phyloP scores from a whole-genome alignment of 1,284 basidiomycete genomes.

The Ustilago vetiveriae region DNA sequence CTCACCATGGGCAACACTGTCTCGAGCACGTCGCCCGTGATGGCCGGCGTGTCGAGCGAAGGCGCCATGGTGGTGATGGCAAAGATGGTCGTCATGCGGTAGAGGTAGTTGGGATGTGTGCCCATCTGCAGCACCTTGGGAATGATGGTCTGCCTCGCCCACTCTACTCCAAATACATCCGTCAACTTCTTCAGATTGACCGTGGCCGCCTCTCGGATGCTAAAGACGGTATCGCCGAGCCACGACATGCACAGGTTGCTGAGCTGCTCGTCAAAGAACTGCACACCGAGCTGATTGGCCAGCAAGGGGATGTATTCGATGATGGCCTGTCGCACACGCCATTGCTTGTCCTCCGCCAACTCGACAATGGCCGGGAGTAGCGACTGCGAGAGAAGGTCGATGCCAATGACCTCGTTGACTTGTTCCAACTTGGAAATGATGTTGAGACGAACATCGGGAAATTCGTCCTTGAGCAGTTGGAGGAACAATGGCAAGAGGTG shows the following conservation, averaged over 20 bases:
- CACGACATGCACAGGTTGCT: conserved; percentile 98
- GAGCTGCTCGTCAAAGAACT: conserved; percentile 98
- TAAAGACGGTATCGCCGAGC: conserved; percentile 98
- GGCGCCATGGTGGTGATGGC: conserved; percentile 97
- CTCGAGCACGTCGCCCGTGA: conserved; percentile 85
- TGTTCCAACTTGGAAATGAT: conserved; percentile 99
- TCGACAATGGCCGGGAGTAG: conserved; percentile 97
- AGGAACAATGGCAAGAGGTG: conserved; percentile 96
- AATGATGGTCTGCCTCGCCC: conserved; percentile 93
- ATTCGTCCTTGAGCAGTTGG: conserved; percentile 96
- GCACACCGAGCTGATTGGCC: conserved; percentile 93
- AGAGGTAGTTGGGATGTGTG: conserved; percentile 94
- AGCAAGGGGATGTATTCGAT: conserved; percentile 98
- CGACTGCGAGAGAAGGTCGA: conserved; percentile 92
- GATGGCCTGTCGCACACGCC: conserved; percentile 99
- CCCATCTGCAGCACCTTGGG: conserved; percentile 99
- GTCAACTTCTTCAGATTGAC: conserved; percentile 97
- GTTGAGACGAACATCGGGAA: conserved; percentile 96
- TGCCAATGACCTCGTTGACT: conserved; percentile 96
- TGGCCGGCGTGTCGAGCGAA: conserved; percentile 85
- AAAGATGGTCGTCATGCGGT: conserved; percentile 98
- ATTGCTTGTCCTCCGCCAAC: conserved; percentile 98
- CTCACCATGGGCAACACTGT: conserved; percentile 83
- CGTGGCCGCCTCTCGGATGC: conserved; percentile 96
- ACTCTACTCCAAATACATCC: conserved; percentile 98